A percentile compares a stretch with the other conserved stretches of the same genome.
These are phyloP conservation scores for Aureobasidium melanogenum DNA, from an alignment of 2,329 filamentous ascomycete species.

Conservation along the genomic window DNA sequence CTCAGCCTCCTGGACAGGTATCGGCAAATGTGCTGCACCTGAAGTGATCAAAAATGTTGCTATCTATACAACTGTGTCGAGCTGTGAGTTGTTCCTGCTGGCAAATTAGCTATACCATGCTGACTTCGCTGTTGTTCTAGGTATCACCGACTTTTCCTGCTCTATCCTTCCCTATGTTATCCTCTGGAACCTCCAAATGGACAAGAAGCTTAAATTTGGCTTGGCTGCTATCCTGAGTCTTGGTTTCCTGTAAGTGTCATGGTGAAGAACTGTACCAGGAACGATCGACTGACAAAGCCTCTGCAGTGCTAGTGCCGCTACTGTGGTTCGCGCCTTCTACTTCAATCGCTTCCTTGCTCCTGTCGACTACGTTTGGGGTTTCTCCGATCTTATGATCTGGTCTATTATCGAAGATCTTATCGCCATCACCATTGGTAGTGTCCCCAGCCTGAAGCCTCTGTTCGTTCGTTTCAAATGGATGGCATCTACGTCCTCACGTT, in stretches of 20 bases:
- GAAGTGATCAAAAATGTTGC: constrained; percentile 12
- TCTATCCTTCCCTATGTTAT: constrained; percentile 28
- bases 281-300: background rate
- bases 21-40: constrained; percentile 3
- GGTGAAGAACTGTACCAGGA: too few relatives aligned
- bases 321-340: constrained; percentile 34
- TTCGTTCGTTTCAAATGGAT: background rate
- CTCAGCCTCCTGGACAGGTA: constrained; percentile 14
- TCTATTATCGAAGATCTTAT: constrained; percentile 14
- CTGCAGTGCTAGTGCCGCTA: constrained; percentile 38
- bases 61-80: constrained; percentile 10
- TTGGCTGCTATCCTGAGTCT: constrained; percentile 27
- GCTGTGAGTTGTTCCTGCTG: constrained; percentile 14
- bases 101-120: too few relatives aligned
- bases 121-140: too few relatives aligned
- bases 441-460: constrained; percentile 15
- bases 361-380: constrained; percentile 27
- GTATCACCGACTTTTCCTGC: constrained; percentile 28
- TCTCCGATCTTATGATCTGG: constrained; percentile 14
- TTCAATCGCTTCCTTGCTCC: constrained; percentile 25
- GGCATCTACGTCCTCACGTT: background rate
- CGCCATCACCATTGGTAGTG: constrained; percentile 14
- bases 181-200: constrained; percentile 28
- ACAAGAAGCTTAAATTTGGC: constrained; percentile 24
- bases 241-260: constrained; percentile 21